phyloP scores from a whole-genome alignment of 108 stramenopile genomes.

The Craspedostauros australis region DNA sequence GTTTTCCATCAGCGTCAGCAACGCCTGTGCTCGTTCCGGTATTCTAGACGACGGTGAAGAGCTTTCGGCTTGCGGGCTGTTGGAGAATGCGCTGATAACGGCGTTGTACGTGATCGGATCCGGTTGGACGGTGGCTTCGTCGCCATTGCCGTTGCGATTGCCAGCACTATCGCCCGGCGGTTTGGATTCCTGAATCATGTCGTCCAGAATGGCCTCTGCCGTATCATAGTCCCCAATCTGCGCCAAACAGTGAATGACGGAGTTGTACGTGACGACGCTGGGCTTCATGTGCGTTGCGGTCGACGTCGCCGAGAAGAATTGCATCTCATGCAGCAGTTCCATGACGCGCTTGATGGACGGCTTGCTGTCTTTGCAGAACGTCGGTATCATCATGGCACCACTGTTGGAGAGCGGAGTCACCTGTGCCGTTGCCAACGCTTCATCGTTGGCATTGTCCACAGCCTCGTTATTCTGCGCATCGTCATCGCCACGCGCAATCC shows the following conservation, averaged over 20 bases:
- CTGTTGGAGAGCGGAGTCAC: too few relatives aligned
- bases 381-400: too few relatives aligned
- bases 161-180: too few relatives aligned
- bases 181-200: too few relatives aligned
- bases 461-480: too few relatives aligned
- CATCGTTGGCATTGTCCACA: too few relatives aligned
- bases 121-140: conserved; percentile 13
- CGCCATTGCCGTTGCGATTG: too few relatives aligned
- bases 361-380: too few relatives aligned
- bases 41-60: too few relatives aligned
- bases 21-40: conserved; percentile 36
- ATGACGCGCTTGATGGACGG: conserved; percentile 19
- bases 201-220: conserved; percentile 25
- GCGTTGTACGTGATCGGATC: conserved; percentile 35
- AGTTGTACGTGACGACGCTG: conserved; percentile 28
- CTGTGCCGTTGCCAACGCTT: too few relatives aligned
- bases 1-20: conserved; percentile 30
- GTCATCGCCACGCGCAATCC: too few relatives aligned
- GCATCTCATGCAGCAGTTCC: conserved; percentile 23
- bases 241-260: conserved; percentile 12
- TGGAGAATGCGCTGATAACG: conserved; percentile 21
- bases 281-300: conserved; percentile 10
- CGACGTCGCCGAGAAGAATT: conserved; percentile 14
- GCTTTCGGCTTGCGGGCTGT: too few relatives aligned
- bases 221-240: conserved; percentile 6